Evolutionary conservation across 192 early-diverging fungal genomes (phyloP).

Genomic region (Coemansia sp.): DNA sequence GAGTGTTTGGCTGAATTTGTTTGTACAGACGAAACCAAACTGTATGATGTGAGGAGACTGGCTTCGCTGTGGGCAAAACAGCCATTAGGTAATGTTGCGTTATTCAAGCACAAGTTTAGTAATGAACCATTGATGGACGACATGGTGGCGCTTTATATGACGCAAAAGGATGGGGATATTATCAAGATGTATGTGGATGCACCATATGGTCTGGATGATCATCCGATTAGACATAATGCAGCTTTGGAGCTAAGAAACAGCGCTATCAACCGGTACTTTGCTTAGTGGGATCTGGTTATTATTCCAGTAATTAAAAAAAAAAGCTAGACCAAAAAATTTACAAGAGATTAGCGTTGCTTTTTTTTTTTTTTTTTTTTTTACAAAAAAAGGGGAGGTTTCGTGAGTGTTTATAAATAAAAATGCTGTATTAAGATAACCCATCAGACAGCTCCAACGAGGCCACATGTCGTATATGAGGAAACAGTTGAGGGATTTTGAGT

Average conservation of each 20-base stretch:
- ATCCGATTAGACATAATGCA: slow-evolving; percentile 2
- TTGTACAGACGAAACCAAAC: not conserved
- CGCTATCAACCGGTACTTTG: no score
- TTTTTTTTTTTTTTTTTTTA: no score
- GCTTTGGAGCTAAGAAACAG: no score
- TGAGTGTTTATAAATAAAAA: no score
- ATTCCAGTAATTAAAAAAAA: no score
- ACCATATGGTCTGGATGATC: not conserved
- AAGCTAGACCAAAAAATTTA: no score
- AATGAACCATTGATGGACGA: not conserved
- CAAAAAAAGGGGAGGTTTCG: no score
- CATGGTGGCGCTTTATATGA: not conserved
- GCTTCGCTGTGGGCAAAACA: slow-evolving; percentile 3
- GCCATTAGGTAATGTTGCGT: not conserved
- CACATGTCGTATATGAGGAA: slow-evolving; percentile 26
- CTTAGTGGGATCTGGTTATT: no score
- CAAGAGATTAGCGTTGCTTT: no score
- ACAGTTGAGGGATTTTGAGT: slow-evolving; percentile 29
- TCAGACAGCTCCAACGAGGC: slow-evolving; percentile 14
- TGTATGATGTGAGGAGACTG: not conserved
- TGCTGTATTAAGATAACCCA: no score
- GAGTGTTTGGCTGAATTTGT: no score
- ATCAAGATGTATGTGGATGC: not conserved
- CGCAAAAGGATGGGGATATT: not conserved
- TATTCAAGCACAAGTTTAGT: not conserved